These are phyloP conservation scores for Saturnispora quitensis DNA, from an alignment of 805 yeast species.

Conservation along the genomic window DNA sequence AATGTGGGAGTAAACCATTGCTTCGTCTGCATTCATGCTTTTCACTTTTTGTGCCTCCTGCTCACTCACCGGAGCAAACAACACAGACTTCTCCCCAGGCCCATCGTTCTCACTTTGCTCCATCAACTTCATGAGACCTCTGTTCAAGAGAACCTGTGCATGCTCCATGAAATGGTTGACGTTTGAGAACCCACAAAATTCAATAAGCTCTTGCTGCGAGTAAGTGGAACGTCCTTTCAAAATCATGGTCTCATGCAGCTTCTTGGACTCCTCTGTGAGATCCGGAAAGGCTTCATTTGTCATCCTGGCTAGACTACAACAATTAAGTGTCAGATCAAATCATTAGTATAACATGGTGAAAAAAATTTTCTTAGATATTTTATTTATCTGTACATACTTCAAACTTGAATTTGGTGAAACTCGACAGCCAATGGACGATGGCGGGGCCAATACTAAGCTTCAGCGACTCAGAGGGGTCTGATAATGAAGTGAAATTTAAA, in stretches of 20 bases:
- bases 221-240: conserved; percentile 40
- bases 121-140: conserved; percentile 54
- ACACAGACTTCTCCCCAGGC: conserved; percentile 31
- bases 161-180: conserved; percentile 32
- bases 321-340: background rate
- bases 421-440: conserved; percentile 16
- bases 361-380: background rate
- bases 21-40: conserved; percentile 79
- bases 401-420: conserved; percentile 7
- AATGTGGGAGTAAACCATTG: conserved; percentile 82
- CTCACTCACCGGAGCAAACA: conserved; percentile 65
- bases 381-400: background rate
- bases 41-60: conserved; percentile 71
- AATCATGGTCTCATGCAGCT: conserved; percentile 59
- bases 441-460: conserved; percentile 15
- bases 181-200: conserved; percentile 35
- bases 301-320: conserved; percentile 4
- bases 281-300: conserved; percentile 8
- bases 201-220: conserved; percentile 60
- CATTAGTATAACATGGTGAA: background rate
- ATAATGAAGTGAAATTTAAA: background rate
- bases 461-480: conserved; percentile 2
- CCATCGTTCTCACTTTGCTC: conserved; percentile 45
- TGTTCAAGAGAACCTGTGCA: conserved; percentile 38
- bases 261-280: conserved; percentile 34